These are phyloP conservation scores for Aspergillus amoenus DNA, from an alignment of 2,329 filamentous ascomycete genomes.

Conservation along the genomic window DNA sequence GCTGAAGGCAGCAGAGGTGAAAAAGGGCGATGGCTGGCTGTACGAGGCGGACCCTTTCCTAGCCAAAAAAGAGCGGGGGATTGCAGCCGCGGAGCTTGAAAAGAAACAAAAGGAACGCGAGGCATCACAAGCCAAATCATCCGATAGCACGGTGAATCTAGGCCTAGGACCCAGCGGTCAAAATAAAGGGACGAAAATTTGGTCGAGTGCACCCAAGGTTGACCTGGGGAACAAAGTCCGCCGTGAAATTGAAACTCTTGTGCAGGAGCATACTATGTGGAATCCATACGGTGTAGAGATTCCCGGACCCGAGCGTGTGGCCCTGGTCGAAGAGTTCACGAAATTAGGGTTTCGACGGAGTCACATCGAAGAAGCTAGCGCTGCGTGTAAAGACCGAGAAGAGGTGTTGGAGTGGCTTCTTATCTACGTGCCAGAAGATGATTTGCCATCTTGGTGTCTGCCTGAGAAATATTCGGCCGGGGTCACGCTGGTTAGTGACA, in stretches of 20 bases:
- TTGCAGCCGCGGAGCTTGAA: constrained; percentile 70
- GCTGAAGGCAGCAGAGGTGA: constrained; percentile 77
- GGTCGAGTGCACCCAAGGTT: constrained; percentile 82
- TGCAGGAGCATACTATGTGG: constrained; percentile 80
- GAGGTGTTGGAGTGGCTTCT: constrained; percentile 95
- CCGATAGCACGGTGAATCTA: constrained; percentile 63
- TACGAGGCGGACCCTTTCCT: constrained; percentile 95
- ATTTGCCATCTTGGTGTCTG: constrained; percentile 87
- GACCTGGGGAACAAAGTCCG: constrained; percentile 87
- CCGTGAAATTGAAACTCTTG: constrained; percentile 72
- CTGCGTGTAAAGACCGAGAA: constrained; percentile 85
- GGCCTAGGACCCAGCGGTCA: constrained; percentile 40
- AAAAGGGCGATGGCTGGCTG: constrained; percentile 77
- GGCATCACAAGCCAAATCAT: constrained; percentile 60
- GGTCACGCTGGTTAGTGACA: constrained; percentile 78
- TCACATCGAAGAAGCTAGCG: constrained; percentile 84
- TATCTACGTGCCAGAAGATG: constrained; percentile 95
- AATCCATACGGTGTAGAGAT: constrained; percentile 76
- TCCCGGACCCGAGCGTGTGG: constrained; percentile 54
- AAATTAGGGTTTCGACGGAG: constrained; percentile 84
- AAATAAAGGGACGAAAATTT: constrained; percentile 63
- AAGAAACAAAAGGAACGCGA: constrained; percentile 76
- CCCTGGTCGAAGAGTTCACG: constrained; percentile 70
- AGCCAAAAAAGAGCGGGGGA: constrained; percentile 74
- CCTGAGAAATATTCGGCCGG: constrained; percentile 91